These are phyloP conservation scores for Colletotrichum scovillei DNA, from an alignment of 2,329 filamentous ascomycete species.

Conservation along the genomic window DNA sequence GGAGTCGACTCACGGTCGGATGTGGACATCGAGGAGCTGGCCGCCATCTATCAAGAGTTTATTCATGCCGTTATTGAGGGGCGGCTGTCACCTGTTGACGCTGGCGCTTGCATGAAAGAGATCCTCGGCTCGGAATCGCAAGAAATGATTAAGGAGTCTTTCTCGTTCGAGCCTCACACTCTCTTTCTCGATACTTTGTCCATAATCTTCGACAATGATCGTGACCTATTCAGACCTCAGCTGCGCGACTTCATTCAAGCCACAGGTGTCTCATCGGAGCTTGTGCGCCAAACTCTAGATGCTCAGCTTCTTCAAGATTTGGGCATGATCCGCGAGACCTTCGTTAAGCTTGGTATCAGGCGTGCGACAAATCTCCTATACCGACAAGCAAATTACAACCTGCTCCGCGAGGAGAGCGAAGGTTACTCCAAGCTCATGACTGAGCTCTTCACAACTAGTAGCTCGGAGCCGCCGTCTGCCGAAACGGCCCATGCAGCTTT, in stretches of 20 bases:
- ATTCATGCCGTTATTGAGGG: slow-evolving; percentile 79
- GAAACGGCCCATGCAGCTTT: slow-evolving; percentile 88
- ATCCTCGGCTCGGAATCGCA: slow-evolving; percentile 72
- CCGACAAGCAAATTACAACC: slow-evolving; percentile 95
- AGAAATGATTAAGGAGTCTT: slow-evolving; percentile 61
- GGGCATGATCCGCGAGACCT: slow-evolving; percentile 86
- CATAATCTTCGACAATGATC: slow-evolving; percentile 79
- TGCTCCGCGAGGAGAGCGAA: slow-evolving; percentile 94
- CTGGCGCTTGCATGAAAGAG: slow-evolving; percentile 78
- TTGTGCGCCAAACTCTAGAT: slow-evolving; percentile 88
- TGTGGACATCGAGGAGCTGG: slow-evolving; percentile 76
- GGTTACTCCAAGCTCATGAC: slow-evolving; percentile 97
- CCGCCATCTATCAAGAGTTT: slow-evolving; percentile 85
- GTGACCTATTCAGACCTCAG: slow-evolving; percentile 56
- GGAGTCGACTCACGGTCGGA: slow-evolving; percentile 73
- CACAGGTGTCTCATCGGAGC: slow-evolving; percentile 75
- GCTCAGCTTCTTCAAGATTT: slow-evolving; percentile 78
- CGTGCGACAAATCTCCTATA: slow-evolving; percentile 95
- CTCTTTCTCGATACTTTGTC: slow-evolving; percentile 87
- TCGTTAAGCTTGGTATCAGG: slow-evolving; percentile 83
- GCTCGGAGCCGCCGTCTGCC: slow-evolving; percentile 76
- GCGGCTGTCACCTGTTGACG: slow-evolving; percentile 73
- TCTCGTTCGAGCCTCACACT: slow-evolving; percentile 70
- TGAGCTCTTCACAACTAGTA: slow-evolving; percentile 91
- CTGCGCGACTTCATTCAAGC: slow-evolving; percentile 78